Evolutionary conservation across 345 rosid species (phyloP), one percentile per base, ranked within the genome.

Genomic region (Moricandia arvensis): DNA sequence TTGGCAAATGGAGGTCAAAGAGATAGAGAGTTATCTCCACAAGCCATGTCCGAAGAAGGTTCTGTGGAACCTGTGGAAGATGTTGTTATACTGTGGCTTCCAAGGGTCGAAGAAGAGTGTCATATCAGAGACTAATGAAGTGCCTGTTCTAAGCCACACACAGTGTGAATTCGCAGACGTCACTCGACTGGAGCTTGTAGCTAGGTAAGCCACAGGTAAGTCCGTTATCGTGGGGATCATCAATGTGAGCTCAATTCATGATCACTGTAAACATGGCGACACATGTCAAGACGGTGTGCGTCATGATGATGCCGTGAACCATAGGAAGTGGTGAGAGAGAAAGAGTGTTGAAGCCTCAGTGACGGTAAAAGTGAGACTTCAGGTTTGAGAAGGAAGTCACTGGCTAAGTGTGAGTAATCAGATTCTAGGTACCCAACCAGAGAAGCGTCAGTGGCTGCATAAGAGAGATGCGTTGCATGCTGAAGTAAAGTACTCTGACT

Each of bases 241-340:
- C 82, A 83, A 83, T 16, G 72, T 81, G 54, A 82, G 83, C 66
- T 91, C 98, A 15, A 87, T 83, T 77, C 98, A 91, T 83, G 97
- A 93, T 76, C 60, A 76, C 54, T 93, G 98, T 80, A 93, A 93
- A 79, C 86, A 78, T 33, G 93, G 72, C n/a, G 43, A 74, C 33
- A 68, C 75, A 45, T 45, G 51, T 15, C 16, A 45, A 45, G 51
- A 45, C n/a, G 41, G 29, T 81, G 63, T 81, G 83, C n/a, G 49
- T 47, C 31, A 24, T 12, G 63, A 64, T 27, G 85, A 82, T 68
- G 75, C 57, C 4, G 81, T 72, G 72, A 85, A 66, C 75, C 81
- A 8, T 81, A 81, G 75, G 67, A 51, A 72, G 62, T 75, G 57
- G 38, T 3, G 16, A 61, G 67, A n/a, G 69, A 79, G 65, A 47